Percentiles rank a stretch among this genome's conserved stretches.
Conservation (phyloP, 305 asterid species). For the Plantago coronopus region DNA sequence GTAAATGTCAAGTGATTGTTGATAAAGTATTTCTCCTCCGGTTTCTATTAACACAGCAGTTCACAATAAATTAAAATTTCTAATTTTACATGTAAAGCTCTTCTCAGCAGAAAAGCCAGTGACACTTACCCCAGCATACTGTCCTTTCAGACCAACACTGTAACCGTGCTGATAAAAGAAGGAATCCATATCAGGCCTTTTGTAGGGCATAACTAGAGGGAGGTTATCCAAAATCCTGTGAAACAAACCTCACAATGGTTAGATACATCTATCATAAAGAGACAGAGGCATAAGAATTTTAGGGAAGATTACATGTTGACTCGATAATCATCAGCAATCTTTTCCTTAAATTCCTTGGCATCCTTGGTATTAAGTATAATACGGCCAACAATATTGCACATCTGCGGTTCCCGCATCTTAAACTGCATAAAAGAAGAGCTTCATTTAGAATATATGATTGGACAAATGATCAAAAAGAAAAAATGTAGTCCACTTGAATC, state of each 20-base stretch:
- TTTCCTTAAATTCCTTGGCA: slow-evolving; percentile 47
- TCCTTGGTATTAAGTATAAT: slow-evolving; percentile 37
- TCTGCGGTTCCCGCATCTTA: slow-evolving; percentile 51
- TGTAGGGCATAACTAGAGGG: slow-evolving; percentile 78
- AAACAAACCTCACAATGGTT: slow-evolving; percentile 19
- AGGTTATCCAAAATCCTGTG: slow-evolving; percentile 93
- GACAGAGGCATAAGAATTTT: slow-evolving; percentile 12
- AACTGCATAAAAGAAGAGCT: slow-evolving; percentile 48
- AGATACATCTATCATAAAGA: slow-evolving; percentile 14
- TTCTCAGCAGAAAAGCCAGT: slow-evolving; percentile 12
- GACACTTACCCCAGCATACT: slow-evolving; percentile 77
- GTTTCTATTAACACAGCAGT: slow-evolving; percentile 35
- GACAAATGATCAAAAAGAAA: slow-evolving; percentile 11
- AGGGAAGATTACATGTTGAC: slow-evolving; percentile 49
- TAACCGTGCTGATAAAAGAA: slow-evolving; percentile 74
- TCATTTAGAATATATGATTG: neutral
- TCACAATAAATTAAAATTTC: slow-evolving; percentile 19
- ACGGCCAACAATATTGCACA: slow-evolving; percentile 46
- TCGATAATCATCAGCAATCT: slow-evolving; percentile 53
- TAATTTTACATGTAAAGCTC: slow-evolving; percentile 8
- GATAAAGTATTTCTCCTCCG: slow-evolving; percentile 68
- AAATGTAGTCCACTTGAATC: neutral
- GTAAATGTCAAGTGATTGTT: slow-evolving; percentile 71
- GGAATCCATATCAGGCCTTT: slow-evolving; percentile 52
- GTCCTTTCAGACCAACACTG: slow-evolving; percentile 75